Evolutionary conservation across 1,284 basidiomycete genomes (phyloP).

Genomic region (Coniferiporia weirii): DNA sequence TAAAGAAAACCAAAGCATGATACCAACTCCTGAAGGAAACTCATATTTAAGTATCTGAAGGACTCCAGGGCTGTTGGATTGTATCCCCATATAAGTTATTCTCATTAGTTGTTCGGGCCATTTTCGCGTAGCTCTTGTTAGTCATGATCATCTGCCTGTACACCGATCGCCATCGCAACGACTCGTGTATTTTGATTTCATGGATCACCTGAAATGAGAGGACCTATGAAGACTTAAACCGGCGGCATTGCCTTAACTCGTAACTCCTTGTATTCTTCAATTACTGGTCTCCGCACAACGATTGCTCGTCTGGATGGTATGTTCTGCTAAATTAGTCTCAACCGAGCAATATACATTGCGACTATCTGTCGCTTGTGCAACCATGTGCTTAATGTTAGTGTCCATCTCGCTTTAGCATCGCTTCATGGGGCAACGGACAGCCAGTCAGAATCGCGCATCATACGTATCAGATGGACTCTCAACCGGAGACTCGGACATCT

Average conservation of each 20-base stretch:
- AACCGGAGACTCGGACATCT: background rate
- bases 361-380: background rate
- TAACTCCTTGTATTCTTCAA: too few species aligned
- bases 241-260: too few species aligned
- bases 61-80: background rate
- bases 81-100: background rate
- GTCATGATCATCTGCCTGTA: slow-evolving; percentile 1
- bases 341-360: too few species aligned
- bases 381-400: background rate
- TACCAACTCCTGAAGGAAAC: background rate
- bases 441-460: background rate
- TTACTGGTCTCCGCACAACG: too few species aligned
- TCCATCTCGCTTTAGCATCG: background rate
- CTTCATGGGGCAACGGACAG: background rate
- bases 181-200: too few species aligned
- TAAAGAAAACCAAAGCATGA: slow-evolving; percentile 27
- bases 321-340: too few species aligned
- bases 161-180: background rate
- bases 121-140: background rate
- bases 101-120: background rate
- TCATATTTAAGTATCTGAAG: background rate
- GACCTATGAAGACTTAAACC: too few species aligned
- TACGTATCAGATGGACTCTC: slow-evolving; percentile 6
- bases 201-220: too few species aligned
- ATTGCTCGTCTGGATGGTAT: too few species aligned